phyloP scores from a whole-genome alignment of 2,329 filamentous ascomycete genomes.

The Penicillium sp. region DNA sequence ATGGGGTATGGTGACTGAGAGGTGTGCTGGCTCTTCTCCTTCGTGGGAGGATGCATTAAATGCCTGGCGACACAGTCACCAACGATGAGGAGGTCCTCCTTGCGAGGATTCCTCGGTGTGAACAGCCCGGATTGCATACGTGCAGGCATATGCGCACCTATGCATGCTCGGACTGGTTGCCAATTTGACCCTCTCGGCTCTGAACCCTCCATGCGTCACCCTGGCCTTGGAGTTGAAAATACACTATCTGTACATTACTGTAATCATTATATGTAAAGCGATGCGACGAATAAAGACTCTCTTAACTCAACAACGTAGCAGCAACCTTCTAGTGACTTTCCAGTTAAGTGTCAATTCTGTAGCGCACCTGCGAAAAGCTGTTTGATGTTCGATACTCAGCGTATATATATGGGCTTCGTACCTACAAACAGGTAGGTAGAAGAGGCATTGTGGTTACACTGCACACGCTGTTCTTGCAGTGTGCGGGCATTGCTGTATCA shows the following conservation, averaged over 20 bases:
- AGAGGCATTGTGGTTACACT: constrained; percentile 1
- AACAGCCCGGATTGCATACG: constrained; percentile 1
- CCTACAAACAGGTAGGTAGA: no score
- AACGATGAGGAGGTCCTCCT: constrained; percentile 14
- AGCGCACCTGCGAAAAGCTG: no score
- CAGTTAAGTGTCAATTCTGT: no score
- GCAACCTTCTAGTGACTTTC: no score
- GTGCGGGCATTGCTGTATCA: neutral
- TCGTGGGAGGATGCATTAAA: constrained; percentile 68
- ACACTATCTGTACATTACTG: constrained; percentile 12
- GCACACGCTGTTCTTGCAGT: neutral
- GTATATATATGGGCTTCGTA: no score
- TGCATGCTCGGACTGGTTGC: constrained; percentile 8
- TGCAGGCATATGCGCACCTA: neutral
- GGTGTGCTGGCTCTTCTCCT: constrained; percentile 64
- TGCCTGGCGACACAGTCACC: constrained; percentile 57
- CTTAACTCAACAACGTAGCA: no score
- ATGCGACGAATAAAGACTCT: neutral
- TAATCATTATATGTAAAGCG: constrained; percentile 10
- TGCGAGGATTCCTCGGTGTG: neutral
- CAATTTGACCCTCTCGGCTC: neutral
- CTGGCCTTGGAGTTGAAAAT: neutral
- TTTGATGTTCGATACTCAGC: no score
- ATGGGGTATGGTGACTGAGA: constrained; percentile 75
- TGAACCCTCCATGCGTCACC: neutral